These are phyloP conservation scores for Malassezia pachydermatis DNA, from an alignment of 1,284 basidiomycete genomes.

Conservation along the genomic window DNA sequence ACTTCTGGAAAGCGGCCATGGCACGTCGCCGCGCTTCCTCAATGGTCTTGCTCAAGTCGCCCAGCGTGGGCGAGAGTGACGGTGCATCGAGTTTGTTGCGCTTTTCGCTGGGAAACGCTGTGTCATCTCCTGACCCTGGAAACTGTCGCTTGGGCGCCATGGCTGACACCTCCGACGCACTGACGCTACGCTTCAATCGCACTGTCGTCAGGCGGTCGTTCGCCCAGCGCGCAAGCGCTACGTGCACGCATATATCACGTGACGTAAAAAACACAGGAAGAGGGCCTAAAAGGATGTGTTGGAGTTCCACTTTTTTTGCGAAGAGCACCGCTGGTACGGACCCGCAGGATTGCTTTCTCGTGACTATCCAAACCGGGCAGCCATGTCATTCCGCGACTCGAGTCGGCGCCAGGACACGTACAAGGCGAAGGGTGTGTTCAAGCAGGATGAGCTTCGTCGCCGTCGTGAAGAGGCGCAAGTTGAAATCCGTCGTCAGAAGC, in stretches of 20 bases:
- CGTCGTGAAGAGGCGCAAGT: slow-evolving; percentile 47
- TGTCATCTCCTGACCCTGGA: neutral
- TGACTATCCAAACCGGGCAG: neutral
- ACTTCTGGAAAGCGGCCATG: slow-evolving; percentile 10
- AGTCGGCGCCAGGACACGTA: slow-evolving; percentile 43
- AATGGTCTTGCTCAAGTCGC: slow-evolving; percentile 10
- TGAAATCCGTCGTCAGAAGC: slow-evolving; percentile 47
- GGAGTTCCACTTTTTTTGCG: slow-evolving; percentile 6
- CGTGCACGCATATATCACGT: too few species aligned
- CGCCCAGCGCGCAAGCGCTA: too few species aligned
- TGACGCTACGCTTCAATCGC: neutral
- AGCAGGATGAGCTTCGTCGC: slow-evolving; percentile 45
- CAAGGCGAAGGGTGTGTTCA: slow-evolving; percentile 46
- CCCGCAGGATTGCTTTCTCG: neutral
- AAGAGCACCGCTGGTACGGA: too few species aligned
- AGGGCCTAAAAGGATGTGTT: slow-evolving; percentile 10
- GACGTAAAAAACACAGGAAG: too few species aligned
- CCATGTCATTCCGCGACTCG: slow-evolving; percentile 37
- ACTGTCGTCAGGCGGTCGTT: too few species aligned
- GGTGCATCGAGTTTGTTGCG: neutral
- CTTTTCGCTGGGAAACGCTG: neutral
- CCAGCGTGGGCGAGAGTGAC: neutral
- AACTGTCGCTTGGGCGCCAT: slow-evolving; percentile 16
- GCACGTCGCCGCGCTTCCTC: slow-evolving; percentile 18
- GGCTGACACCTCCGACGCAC: neutral